Evolutionary conservation across 2,329 filamentous ascomycete species (phyloP), one percentile per base, ranked within the genome.

Genomic region (Diplodia mutila): DNA sequence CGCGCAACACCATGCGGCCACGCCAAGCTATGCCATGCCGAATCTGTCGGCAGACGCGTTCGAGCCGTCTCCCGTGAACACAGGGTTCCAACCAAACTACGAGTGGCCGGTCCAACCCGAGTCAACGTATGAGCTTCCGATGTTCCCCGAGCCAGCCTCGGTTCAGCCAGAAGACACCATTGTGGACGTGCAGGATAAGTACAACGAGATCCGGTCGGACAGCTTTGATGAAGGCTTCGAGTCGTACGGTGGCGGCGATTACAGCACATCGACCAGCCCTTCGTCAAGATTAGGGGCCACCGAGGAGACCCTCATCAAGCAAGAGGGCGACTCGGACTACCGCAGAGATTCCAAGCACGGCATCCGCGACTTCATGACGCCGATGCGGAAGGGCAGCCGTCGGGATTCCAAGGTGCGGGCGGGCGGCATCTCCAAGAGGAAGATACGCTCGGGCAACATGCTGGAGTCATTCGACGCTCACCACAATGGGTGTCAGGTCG

Each of bases 281-380:
- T 70, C 11, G 67, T 67, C 29, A 59, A 70, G 46, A 64, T n/a
- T 72, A 12, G 71, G 74, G 46, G 72, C 73, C 39, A 71, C 23
- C 32, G 66, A 23, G 55, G 67, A 29, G 63, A 46, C 4, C 63
- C 70, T 27, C 71, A 69, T 39, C 72, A 73, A 14, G 74, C 73
- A 27, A 69, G 75, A 63, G 72, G 73, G 18, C 71, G 73, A 67
- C 29, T 69, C 39, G 4, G 53, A 65, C 49, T 64, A 73, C 69
- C 68, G 66, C 46, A 34, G 59, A 37, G 73, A 73, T 49, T 46
- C 48, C n/a, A 68, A 70, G 21, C 48, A 68, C n/a, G 65, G 66
- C n/a, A 66, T 75, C n/a, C 73, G 74, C 61, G 70, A 71, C n/a
- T 76, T 16, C 65, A 69, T 9, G 70, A 64, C 23, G 71, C 72